Percentiles rank a stretch among this genome's conserved stretches.
These are phyloP conservation scores for Teunomyces kruisii DNA, from an alignment of 805 yeast species.

Conservation along the genomic window DNA sequence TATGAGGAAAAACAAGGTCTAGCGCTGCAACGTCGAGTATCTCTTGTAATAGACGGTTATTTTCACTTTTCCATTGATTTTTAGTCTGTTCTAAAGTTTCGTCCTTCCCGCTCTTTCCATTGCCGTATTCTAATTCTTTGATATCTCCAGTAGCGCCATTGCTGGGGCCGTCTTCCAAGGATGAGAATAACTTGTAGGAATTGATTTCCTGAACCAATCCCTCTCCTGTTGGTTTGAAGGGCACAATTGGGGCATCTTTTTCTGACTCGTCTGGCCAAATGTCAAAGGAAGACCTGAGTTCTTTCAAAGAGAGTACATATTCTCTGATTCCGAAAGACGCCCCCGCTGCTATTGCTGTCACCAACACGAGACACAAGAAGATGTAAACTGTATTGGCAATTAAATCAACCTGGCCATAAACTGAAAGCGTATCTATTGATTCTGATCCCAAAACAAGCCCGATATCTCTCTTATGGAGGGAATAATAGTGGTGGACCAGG, in stretches of 20 bases:
- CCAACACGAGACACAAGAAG: conserved; percentile 22
- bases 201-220: conserved; percentile 9
- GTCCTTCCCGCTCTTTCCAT: no score
- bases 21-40: neutral
- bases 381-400: conserved; percentile 26
- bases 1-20: neutral
- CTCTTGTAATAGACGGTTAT: neutral
- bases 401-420: conserved; percentile 15
- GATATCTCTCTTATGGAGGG: neutral
- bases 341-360: conserved; percentile 19
- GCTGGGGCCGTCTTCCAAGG: neutral
- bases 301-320: conserved; percentile 11
- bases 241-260: neutral
- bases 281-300: neutral
- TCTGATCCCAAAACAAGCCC: neutral
- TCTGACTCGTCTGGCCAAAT: neutral
- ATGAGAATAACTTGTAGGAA: neutral
- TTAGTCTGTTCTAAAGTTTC: no score
- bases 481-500: neutral
- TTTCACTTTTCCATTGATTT: neutral
- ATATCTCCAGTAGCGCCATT: neutral
- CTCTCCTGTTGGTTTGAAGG: conserved; percentile 9
- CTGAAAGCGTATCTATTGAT: neutral
- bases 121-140: neutral
- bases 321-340: conserved; percentile 25